Conservation (phyloP, 352 stramenopile genomes). For the Globisporangium orthogonon region DNA sequence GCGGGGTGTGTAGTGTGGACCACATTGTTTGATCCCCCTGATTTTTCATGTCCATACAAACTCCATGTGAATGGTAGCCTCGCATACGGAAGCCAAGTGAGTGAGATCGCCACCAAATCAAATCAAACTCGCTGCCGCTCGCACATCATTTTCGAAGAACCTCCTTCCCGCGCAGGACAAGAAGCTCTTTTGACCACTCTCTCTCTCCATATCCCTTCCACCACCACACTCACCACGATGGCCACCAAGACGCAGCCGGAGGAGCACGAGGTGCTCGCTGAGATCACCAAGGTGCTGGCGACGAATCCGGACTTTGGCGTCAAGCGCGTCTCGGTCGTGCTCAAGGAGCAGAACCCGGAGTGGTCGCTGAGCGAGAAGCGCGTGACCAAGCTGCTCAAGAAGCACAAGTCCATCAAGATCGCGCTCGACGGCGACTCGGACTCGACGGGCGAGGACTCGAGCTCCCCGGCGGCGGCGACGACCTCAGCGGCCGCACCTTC, state of each 20-base stretch:
- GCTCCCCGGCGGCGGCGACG: slow-evolving; percentile 1
- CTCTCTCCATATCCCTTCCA: too few species aligned
- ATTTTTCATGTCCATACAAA: neutral
- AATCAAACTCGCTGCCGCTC: neutral
- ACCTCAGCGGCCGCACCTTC: slow-evolving; percentile 20
- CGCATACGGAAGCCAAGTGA: neutral
- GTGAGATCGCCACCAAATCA: neutral
- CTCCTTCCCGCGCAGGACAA: neutral
- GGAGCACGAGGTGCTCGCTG: slow-evolving; percentile 53
- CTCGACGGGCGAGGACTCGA: slow-evolving; percentile 10
- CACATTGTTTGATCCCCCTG: neutral
- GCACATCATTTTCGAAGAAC: neutral
- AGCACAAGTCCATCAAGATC: slow-evolving; percentile 43
- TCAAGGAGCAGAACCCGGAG: slow-evolving; percentile 65
- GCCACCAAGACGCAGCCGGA: slow-evolving; percentile 49
- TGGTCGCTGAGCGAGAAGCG: slow-evolving; percentile 70
- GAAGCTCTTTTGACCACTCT: neutral
- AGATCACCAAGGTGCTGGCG: slow-evolving; percentile 46
- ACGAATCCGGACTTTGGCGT: slow-evolving; percentile 63
- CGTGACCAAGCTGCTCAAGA: slow-evolving; percentile 73
- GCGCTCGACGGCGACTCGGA: slow-evolving; percentile 24
- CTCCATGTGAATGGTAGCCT: neutral
- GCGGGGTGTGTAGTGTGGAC: neutral
- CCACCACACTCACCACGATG: slow-evolving; percentile 18
- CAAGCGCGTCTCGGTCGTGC: slow-evolving; percentile 48